Percentiles rank a stretch among this genome's conserved stretches.
Evolutionary conservation across 139 green algal genomes (phyloP).

Genomic region (Closterium sp.): DNA sequence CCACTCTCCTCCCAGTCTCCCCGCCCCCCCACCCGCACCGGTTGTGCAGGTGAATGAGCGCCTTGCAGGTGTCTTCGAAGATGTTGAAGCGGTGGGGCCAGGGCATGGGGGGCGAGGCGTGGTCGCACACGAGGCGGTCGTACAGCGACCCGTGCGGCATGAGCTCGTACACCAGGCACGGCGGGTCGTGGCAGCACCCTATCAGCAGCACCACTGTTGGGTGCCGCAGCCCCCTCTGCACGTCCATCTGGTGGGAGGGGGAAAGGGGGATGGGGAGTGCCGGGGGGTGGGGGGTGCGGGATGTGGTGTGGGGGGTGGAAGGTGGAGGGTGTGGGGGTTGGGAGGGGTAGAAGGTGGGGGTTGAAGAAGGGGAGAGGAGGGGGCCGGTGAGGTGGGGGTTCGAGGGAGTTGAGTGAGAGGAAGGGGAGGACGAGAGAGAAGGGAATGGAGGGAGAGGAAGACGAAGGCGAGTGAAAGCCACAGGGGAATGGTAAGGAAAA

Average conservation of each 20-base stretch:
- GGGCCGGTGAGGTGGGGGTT: no score
- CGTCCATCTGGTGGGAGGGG: background rate
- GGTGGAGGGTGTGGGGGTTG: background rate
- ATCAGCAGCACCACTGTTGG: conserved; percentile 66
- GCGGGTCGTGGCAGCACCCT: conserved; percentile 58
- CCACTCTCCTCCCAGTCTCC: no score
- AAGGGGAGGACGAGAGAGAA: no score
- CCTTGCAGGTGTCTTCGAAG: conserved; percentile 17
- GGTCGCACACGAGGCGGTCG: conserved; percentile 43
- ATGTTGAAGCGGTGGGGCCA: conserved; percentile 37
- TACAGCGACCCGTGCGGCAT: conserved; percentile 57
- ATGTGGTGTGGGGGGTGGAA: background rate
- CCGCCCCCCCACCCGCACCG: background rate
- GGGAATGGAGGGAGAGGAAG: background rate
- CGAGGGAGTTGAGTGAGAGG: no score
- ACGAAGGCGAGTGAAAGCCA: background rate
- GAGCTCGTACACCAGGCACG: conserved; percentile 66
- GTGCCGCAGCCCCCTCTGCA: conserved; percentile 52
- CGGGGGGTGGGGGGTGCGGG: background rate
- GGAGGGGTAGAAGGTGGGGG: no score
- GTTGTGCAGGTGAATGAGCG: conserved; percentile 25
- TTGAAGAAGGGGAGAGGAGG: no score
- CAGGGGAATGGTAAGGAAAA: background rate
- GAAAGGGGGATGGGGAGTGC: background rate
- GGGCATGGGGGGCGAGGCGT: conserved; percentile 17